Conservation (phyloP, 192 early-diverging fungal genomes). For the Coemansia sp. region DNA sequence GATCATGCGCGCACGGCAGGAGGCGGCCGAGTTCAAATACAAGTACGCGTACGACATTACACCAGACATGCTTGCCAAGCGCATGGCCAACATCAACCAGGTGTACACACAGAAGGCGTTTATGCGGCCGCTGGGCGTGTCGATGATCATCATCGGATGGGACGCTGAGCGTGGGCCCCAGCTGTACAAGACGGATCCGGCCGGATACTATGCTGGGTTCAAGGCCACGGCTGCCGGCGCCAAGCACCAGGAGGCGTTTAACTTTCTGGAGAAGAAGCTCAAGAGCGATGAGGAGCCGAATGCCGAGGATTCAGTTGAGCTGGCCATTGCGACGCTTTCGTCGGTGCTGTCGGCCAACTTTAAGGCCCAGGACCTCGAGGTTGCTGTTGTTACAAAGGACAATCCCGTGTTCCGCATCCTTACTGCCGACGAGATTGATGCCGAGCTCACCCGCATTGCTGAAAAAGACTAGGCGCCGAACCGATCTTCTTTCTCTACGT, state of each 20-base stretch:
- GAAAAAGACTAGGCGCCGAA: slow-evolving; percentile 41
- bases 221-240: slow-evolving; percentile 94
- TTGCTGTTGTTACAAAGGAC: slow-evolving; percentile 82
- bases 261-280: slow-evolving; percentile 97
- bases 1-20: slow-evolving; percentile 87
- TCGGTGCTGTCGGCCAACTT: slow-evolving; percentile 91
- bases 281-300: slow-evolving; percentile 83
- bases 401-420: slow-evolving; percentile 78
- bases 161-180: slow-evolving; percentile 97
- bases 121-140: slow-evolving; percentile 96
- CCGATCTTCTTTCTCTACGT: neutral
- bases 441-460: slow-evolving; percentile 53
- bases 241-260: slow-evolving; percentile 88
- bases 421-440: slow-evolving; percentile 77
- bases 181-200: slow-evolving; percentile 97
- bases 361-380: slow-evolving; percentile 94
- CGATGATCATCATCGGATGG: slow-evolving; percentile 96
- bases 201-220: slow-evolving; percentile 98
- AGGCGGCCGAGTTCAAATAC: slow-evolving; percentile 98
- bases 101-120: slow-evolving; percentile 99
- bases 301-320: slow-evolving; percentile 89
- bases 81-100: slow-evolving; percentile 97
- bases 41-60: slow-evolving; percentile 99
- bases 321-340: slow-evolving; percentile 94
- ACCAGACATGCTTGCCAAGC: slow-evolving; percentile 94